These are phyloP conservation scores for Exophiala sp. DNA, from an alignment of 2,329 filamentous ascomycete genomes.

Conservation along the genomic window DNA sequence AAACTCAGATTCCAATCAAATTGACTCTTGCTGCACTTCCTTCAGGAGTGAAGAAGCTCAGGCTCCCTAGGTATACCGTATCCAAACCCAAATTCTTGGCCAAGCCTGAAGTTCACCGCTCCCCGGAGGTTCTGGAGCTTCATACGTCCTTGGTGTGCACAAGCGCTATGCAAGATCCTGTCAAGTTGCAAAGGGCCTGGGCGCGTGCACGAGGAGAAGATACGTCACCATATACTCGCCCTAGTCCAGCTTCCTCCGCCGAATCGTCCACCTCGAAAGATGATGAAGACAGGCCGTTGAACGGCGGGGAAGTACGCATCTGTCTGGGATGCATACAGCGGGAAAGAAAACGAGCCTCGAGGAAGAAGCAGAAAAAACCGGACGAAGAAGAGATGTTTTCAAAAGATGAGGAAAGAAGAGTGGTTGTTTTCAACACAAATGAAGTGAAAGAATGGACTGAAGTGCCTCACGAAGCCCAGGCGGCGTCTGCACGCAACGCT, in stretches of 20 bases:
- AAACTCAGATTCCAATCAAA: constrained; percentile 91
- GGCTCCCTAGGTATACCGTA: constrained; percentile 84
- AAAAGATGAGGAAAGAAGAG: constrained; percentile 72
- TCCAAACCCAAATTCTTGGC: constrained; percentile 89
- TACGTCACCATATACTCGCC: constrained; percentile 36
- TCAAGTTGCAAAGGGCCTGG: constrained; percentile 65
- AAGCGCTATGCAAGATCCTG: constrained; percentile 77
- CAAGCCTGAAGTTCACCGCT: constrained; percentile 63
- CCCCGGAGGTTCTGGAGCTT: constrained; percentile 73
- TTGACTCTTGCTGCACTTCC: constrained; percentile 75
- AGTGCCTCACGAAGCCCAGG: constrained; percentile 51
- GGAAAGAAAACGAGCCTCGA: constrained; percentile 82
- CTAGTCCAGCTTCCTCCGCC: constrained; percentile 36
- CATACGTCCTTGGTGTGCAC: constrained; percentile 83
- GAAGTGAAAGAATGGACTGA: constrained; percentile 82
- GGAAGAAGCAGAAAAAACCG: constrained; percentile 89
- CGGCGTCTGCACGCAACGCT: constrained; percentile 35
- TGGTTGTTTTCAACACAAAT: constrained; percentile 87
- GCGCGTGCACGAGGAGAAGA: constrained; percentile 50
- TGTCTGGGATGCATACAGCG: constrained; percentile 87
- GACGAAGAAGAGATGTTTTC: constrained; percentile 90
- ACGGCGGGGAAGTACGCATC: constrained; percentile 91
- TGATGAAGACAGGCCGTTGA: constrained; percentile 69
- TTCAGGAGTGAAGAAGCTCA: constrained; percentile 70
- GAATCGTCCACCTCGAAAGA: constrained; percentile 52